A percentile compares a stretch with the other conserved stretches of the same genome.
Evolutionary conservation across 345 rosid species (phyloP).

Genomic region (Corchorus olitorius): DNA sequence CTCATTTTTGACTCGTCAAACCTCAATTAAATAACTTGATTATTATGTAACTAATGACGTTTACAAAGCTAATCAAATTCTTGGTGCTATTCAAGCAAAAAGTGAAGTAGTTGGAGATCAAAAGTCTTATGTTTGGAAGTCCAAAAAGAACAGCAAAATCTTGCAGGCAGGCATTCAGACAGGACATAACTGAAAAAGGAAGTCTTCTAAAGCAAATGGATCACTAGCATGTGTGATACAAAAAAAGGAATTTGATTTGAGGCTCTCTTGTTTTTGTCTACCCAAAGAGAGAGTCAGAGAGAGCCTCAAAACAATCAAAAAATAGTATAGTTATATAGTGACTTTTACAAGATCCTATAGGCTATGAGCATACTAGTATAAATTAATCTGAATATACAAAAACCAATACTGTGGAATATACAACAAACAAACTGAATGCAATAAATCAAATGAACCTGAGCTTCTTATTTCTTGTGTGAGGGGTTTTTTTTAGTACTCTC

Average conservation of each 20-base stretch:
- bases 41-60: constrained; percentile 3
- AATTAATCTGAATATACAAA: constrained; percentile 17
- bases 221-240: constrained; percentile 7
- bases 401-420: constrained; percentile 22
- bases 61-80: not conserved
- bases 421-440: constrained; percentile 35
- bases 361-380: too few relatives aligned
- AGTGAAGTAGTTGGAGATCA: too few relatives aligned
- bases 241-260: not conserved
- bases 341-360: constrained; percentile 14
- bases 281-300: not conserved
- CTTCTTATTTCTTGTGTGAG: constrained; percentile 18
- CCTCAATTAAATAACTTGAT: not conserved
- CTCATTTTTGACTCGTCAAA: constrained; percentile 30
- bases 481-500: not conserved
- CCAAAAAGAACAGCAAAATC: not conserved
- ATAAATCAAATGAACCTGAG: constrained; percentile 27
- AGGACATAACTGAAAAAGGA: not conserved
- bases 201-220: not conserved
- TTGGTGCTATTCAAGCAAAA: not conserved
- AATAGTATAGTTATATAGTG: not conserved
- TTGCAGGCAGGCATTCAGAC: not conserved
- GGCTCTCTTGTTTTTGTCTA: constrained; percentile 10
- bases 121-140: too few relatives aligned
- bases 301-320: constrained; percentile 28